These are phyloP conservation scores for Leptoxyphium fumago DNA, from an alignment of 2,329 filamentous ascomycete genomes.

Conservation along the genomic window DNA sequence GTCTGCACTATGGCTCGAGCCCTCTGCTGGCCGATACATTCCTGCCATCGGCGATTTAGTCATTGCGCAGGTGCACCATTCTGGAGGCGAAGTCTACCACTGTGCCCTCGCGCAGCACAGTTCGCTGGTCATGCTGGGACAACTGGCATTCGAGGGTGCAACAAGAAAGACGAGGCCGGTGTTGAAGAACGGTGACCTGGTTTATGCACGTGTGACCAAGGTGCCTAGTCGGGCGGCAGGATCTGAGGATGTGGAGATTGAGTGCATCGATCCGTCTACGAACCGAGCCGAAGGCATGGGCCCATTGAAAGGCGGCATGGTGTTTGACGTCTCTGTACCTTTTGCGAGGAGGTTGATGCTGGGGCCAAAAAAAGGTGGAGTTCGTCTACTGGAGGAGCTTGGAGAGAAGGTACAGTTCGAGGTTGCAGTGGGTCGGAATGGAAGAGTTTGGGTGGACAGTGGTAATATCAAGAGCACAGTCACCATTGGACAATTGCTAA, in stretches of 20 bases:
- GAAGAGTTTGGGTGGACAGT: conserved; percentile 80
- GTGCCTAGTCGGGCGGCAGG: conserved; percentile 23
- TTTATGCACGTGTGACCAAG: conserved; percentile 73
- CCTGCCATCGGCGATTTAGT: conserved; percentile 73
- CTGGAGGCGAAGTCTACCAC: conserved; percentile 62
- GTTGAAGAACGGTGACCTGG: conserved; percentile 57
- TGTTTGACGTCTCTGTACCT: conserved; percentile 64
- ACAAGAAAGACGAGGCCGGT: conserved; percentile 83
- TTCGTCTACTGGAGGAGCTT: conserved; percentile 67
- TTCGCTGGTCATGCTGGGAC: conserved; percentile 55
- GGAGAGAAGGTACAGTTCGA: conserved; percentile 78
- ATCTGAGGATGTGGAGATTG: conserved; percentile 78
- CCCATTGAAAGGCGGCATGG: conserved; percentile 69
- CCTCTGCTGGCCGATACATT: conserved; percentile 57
- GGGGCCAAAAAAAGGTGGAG: conserved; percentile 45
- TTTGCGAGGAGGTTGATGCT: conserved; percentile 67
- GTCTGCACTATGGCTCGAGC: conserved; percentile 64
- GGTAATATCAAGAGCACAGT: conserved; percentile 58
- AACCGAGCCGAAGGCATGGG: conserved; percentile 83
- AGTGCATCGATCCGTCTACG: conserved; percentile 73
- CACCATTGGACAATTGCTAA: conserved; percentile 63
- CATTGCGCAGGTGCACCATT: conserved; percentile 70
- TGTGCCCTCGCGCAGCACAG: conserved; percentile 56
- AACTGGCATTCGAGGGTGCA: conserved; percentile 84
- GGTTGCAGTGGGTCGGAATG: conserved; percentile 84